Evolutionary conservation across 352 stramenopile species (phyloP), one percentile per base, ranked within the genome.

Genomic region (Pilasporangium apinafurcum): DNA sequence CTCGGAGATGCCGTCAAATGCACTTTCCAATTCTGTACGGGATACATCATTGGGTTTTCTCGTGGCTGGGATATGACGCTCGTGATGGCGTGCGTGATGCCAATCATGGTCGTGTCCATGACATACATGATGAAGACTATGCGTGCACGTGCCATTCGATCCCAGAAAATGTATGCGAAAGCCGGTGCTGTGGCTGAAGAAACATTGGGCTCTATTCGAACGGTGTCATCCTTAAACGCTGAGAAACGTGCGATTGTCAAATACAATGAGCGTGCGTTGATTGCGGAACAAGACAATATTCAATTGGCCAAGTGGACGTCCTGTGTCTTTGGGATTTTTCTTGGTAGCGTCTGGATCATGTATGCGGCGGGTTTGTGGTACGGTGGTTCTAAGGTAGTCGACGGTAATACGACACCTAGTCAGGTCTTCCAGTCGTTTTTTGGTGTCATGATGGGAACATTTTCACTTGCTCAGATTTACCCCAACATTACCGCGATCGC

Each of bases 201-300:
- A 27, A 85, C 69, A 8, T 39, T 85, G 14, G 52, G 63, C 31
- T 62, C 66, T 14, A 85, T 85, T 22, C 72, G 68, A 42, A 84
- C 71, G 3, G 56, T 83, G 14, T 58, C 51, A 17, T 77, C 65
- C 4, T 42, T 70, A 16, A 79, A 77, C 25, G 63, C 39, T 13
- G 69, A 79, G 49, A 27, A 44, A 32, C 59, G 52, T 10, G 67
- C 67, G 25, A 73, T 83, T 33, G 31, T 32, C 0, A 76, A 62
- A 44, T 83, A 64, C 45, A 41, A 62, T 1, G 26, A 26, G n/a
- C 61, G 69, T 13, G 37, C 50, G 4, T 13, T 46, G 3, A 37
- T 44, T 0, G 69, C 55, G 0, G 62, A 83, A 35, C 26, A 36
- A 0, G 53, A 64, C 29, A 66, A 67, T 32, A 56, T 82, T 21